Evolutionary conservation across 2,329 filamentous ascomycete genomes (phyloP).

Genomic region (Stylonectria norvegica): DNA sequence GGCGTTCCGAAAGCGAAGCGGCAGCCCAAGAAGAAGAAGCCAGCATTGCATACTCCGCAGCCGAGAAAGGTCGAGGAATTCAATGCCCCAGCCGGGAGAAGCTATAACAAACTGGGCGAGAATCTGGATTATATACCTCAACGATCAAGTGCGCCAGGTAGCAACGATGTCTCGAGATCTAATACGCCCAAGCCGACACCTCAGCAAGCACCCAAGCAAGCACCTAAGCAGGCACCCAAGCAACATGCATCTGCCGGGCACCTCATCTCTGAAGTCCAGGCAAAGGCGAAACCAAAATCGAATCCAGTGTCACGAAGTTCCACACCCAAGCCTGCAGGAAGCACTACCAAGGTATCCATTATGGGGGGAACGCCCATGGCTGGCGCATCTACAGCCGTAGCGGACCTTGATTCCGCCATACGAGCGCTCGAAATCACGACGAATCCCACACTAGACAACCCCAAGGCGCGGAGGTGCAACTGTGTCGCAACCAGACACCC

Average conservation of each 20-base stretch:
- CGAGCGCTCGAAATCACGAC: constrained; percentile 86
- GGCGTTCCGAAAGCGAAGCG: constrained; percentile 49
- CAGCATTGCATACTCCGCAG: constrained; percentile 60
- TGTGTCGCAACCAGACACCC: constrained; percentile 88
- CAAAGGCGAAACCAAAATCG: constrained; percentile 54
- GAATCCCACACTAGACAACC: constrained; percentile 65
- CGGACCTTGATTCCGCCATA: constrained; percentile 76
- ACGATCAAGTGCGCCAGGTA: constrained; percentile 39
- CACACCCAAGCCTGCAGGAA: constrained; percentile 50
- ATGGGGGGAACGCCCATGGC: constrained; percentile 79
- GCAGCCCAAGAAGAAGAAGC: constrained; percentile 55
- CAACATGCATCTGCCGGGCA: constrained; percentile 66
- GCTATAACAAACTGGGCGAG: constrained; percentile 69
- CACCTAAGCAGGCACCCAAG: constrained; percentile 47
- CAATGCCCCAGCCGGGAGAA: constrained; percentile 62
- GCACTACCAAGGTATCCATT: constrained; percentile 65
- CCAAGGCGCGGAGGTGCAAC: constrained; percentile 67
- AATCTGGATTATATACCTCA: constrained; percentile 70
- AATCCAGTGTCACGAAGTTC: constrained; percentile 51
- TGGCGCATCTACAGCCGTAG: constrained; percentile 70
- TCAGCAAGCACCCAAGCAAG: constrained; percentile 15
- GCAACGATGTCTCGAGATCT: constrained; percentile 35
- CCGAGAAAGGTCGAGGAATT: constrained; percentile 59
- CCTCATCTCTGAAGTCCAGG: constrained; percentile 72
- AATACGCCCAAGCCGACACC: constrained; percentile 32